A percentile compares a stretch with the other conserved stretches of the same genome.
These are phyloP conservation scores for Pseudoperonospora humuli DNA, from an alignment of 352 stramenopile species.

Conservation along the genomic window DNA sequence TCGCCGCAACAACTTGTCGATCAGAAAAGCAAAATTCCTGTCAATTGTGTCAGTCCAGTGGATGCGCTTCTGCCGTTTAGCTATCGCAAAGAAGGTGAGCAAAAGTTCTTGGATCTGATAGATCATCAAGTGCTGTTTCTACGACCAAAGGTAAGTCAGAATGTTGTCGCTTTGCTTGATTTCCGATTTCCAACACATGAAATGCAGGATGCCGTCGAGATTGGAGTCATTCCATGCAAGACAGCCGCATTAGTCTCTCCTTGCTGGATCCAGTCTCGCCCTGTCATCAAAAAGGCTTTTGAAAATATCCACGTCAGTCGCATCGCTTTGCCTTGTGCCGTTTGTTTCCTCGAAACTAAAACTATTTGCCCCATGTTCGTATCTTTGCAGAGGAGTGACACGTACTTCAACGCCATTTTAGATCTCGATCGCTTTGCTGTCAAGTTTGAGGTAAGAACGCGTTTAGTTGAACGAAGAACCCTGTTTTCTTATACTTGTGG, in stretches of 20 bases:
- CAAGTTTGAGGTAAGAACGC: conserved; percentile 32
- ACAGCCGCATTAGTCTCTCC: conserved; percentile 39
- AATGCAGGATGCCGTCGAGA: conserved; percentile 49
- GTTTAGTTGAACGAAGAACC: not conserved
- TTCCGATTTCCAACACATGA: not conserved
- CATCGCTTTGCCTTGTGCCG: not conserved
- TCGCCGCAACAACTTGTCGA: conserved; percentile 42
- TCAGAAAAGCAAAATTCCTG: conserved; percentile 26
- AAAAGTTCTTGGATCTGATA: conserved; percentile 59
- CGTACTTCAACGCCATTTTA: conserved; percentile 43
- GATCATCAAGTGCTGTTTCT: conserved; percentile 45
- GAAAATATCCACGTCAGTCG: conserved; percentile 50
- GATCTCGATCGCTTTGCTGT: conserved; percentile 57
- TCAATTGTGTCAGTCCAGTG: conserved; percentile 44
- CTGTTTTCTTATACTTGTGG: not conserved
- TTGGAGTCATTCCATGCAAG: conserved; percentile 58
- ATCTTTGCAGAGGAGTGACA: conserved; percentile 40
- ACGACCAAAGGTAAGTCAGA: conserved; percentile 44
- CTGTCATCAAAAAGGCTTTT: conserved; percentile 50
- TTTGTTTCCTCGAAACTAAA: not conserved
- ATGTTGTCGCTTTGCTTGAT: not conserved
- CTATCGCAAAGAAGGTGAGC: conserved; percentile 40
- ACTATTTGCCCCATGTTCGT: not conserved
- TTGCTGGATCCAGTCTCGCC: conserved; percentile 60
- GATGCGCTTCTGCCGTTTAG: conserved; percentile 60